Evolutionary conservation across 2,329 filamentous ascomycete species (phyloP).

Genomic region (Bipolaris victoriae): DNA sequence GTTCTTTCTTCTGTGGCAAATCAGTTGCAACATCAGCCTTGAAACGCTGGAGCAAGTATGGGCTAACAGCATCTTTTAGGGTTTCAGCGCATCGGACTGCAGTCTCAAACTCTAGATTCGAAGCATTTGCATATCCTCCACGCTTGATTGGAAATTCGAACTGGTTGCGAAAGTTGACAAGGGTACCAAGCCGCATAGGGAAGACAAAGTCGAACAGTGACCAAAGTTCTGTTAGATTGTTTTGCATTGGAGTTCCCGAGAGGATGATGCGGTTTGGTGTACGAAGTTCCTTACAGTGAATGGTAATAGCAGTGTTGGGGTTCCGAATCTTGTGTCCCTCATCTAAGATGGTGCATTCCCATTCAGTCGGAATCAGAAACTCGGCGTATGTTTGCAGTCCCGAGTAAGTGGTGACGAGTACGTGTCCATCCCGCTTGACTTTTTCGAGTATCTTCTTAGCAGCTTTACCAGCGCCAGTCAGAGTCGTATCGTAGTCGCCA

Average conservation of each 20-base stretch:
- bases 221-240: conserved; percentile 94
- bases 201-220: conserved; percentile 98
- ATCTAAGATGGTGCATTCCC: conserved; percentile 93
- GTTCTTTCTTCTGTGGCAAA: conserved; percentile 92
- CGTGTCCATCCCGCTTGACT: conserved; percentile 83
- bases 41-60: conserved; percentile 88
- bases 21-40: conserved; percentile 95
- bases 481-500: conserved; percentile 51
- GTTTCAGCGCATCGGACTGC: conserved; percentile 94
- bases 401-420: conserved; percentile 93
- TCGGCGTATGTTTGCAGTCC: conserved; percentile 92
- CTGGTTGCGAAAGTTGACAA: conserved; percentile 87
- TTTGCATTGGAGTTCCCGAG: conserved; percentile 97
- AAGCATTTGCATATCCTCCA: conserved; percentile 94
- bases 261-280: conserved; percentile 91
- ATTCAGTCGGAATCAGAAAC: conserved; percentile 79
- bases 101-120: conserved; percentile 91
- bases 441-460: conserved; percentile 82
- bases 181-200: conserved; percentile 89
- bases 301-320: conserved; percentile 91
- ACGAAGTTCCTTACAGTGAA: conserved; percentile 90
- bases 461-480: conserved; percentile 67
- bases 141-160: conserved; percentile 94
- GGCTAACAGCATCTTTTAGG: conserved; percentile 89
- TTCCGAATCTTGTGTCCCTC: conserved; percentile 99